Evolutionary conservation across 768 basidiomycete genomes (phyloP), one percentile per base, ranked within the genome.

Genomic region (Tephrocybe sp.): DNA sequence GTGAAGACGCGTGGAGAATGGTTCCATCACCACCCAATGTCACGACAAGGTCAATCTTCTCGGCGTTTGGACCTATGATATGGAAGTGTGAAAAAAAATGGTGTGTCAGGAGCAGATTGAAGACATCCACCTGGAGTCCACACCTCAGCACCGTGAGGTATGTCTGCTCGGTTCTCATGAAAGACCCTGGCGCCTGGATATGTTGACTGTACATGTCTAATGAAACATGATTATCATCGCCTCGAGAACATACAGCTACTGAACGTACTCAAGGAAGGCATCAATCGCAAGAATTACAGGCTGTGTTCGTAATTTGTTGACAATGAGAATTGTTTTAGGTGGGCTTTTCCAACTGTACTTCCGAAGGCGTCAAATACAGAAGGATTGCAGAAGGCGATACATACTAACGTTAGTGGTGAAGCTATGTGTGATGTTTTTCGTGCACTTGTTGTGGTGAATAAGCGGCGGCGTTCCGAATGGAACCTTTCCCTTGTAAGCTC

Each of bases 11-110:
- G 63, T 95, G 93, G 1, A 98, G 77, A 43, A 97, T 94, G 4
- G 95, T 97, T 8, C 95, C 95, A 63, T 98, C 95, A 28, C 95
- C 95, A 39, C 95, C 95, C 1, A 98, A 71, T 0, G 95, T 96
- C 23, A 97, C 83, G 17, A 97, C 86, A 8, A 98, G 74, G 65
- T 93, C 90, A 51, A 96, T 89, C 48, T 78, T 78, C 57, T 84
- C 74, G 3, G 85, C 73, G 43, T 71, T 70, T 38, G 73, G 75
- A 40, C 78, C 78, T 74, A 59, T 48, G 37, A 36, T 17, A 45
- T 28, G 50, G 38, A 18, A 48, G n/a, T 40, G 21, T 34, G 25
- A 33, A 40, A 26, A 28, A 11, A 30, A n/a, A n/a, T n/a, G 28
- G 28, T 5, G 28, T 5, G 28, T 5, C 28, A 5, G 11, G 11